Evolutionary conservation across 371 early-diverging fungal species (phyloP).

Genomic region (Syncephalastrum sp.): DNA sequence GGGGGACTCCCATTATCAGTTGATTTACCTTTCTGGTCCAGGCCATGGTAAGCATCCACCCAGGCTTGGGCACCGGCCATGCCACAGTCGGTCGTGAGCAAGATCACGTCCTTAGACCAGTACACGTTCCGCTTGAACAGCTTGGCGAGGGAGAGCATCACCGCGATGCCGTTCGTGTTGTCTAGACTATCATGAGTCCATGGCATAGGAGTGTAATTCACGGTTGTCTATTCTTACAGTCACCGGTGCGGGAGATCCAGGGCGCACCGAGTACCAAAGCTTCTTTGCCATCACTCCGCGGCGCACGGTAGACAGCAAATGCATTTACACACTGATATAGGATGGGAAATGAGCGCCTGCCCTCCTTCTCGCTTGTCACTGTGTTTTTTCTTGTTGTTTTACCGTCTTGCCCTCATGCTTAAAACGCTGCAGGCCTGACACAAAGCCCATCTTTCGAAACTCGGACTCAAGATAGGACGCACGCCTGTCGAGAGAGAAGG

Average conservation of each 20-base stretch:
- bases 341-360: conserved; percentile 6
- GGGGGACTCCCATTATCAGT: not conserved
- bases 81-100: conserved; percentile 80
- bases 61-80: conserved; percentile 80
- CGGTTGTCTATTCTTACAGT: conserved; percentile 24
- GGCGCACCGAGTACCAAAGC: conserved; percentile 82
- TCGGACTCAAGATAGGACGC: conserved; percentile 52
- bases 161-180: conserved; percentile 77
- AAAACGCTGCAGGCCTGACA: conserved; percentile 59
- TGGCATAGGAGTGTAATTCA: not conserved
- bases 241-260: conserved; percentile 63
- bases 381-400: conserved; percentile 10
- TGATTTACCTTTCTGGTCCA: conserved; percentile 29
- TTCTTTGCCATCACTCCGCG: conserved; percentile 89
- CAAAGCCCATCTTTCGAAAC: conserved; percentile 56
- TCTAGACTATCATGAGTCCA: conserved; percentile 25
- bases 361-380: conserved; percentile 15
- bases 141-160: conserved; percentile 73
- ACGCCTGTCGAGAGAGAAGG: conserved; percentile 29
- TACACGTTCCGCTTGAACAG: conserved; percentile 77
- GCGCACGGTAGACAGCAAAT: conserved; percentile 84
- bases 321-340: conserved; percentile 66
- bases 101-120: conserved; percentile 93
- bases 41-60: conserved; percentile 91
- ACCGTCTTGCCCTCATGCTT: conserved; percentile 26